Percentiles rank a stretch among this genome's conserved stretches.
phyloP scores from a whole-genome alignment of 2,329 filamentous ascomycete genomes.

The Ophiostoma sp. region DNA sequence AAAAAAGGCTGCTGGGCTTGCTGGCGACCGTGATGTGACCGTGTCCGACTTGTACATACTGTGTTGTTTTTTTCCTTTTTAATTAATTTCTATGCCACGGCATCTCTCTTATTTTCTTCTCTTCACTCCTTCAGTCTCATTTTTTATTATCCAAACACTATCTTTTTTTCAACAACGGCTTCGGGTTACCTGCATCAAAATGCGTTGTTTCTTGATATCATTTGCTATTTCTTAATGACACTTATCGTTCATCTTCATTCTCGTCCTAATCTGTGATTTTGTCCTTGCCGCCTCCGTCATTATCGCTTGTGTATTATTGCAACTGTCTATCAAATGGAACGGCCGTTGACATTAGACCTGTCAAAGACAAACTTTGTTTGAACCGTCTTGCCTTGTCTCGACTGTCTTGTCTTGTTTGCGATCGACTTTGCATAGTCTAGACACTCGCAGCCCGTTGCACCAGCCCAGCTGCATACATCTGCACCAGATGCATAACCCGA shows the following conservation, averaged over 20 bases:
- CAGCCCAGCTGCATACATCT: background rate
- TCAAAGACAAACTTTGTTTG: background rate
- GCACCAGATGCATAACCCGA: background rate
- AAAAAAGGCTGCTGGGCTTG: background rate
- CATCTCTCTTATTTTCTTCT: background rate
- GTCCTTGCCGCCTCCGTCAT: no score
- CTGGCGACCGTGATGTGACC: background rate
- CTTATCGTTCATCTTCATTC: background rate
- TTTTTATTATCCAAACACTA: background rate
- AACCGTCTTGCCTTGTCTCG: background rate
- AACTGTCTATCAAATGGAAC: background rate
- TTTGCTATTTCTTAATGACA: slow-evolving; percentile 3
- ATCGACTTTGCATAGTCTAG: background rate
- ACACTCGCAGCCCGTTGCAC: background rate
- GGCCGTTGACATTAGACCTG: background rate
- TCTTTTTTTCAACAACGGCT: background rate
- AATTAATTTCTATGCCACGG: background rate
- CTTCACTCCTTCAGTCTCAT: background rate
- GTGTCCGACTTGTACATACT: slow-evolving; percentile 2
- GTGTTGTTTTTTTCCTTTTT: background rate
- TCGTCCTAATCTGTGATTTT: background rate
- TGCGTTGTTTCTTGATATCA: background rate
- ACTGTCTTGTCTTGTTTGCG: background rate
- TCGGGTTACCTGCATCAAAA: background rate
- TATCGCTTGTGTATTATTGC: no score